These are phyloP conservation scores for Trichoderma aggressivum DNA, from an alignment of 2,329 filamentous ascomycete genomes.

Conservation along the genomic window DNA sequence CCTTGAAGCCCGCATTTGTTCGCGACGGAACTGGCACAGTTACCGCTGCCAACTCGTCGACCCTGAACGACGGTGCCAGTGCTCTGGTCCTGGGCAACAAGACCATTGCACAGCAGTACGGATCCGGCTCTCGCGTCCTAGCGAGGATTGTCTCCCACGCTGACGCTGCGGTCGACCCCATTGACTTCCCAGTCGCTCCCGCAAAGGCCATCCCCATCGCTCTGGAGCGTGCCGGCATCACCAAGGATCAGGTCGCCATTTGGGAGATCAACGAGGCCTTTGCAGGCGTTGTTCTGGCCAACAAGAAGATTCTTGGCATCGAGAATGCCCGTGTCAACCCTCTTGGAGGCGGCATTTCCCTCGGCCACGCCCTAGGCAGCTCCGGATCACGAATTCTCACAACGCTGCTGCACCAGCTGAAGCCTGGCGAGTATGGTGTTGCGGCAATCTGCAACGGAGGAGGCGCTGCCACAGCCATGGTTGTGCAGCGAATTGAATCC, in stretches of 20 bases:
- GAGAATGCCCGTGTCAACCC: constrained; percentile 79
- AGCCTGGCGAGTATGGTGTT: constrained; percentile 89
- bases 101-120: constrained; percentile 76
- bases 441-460: constrained; percentile 97
- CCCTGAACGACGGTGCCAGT: constrained; percentile 90
- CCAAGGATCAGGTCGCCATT: constrained; percentile 83
- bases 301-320: constrained; percentile 85
- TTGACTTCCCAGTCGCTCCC: constrained; percentile 93
- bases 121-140: constrained; percentile 73
- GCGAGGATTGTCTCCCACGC: constrained; percentile 81
- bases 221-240: constrained; percentile 82
- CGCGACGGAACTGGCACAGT: constrained; percentile 83
- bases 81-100: constrained; percentile 83
- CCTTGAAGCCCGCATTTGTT: constrained; percentile 87
- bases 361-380: constrained; percentile 90
- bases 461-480: constrained; percentile 84
- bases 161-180: constrained; percentile 84
- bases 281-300: constrained; percentile 90
- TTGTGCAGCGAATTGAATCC: constrained; percentile 76
- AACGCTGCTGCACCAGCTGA: constrained; percentile 85
- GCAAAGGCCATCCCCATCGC: constrained; percentile 89
- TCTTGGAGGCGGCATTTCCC: constrained; percentile 83
- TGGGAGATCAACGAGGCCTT: constrained; percentile 99
- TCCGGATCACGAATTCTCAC: constrained; percentile 89
- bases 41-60: constrained; percentile 91